Evolutionary conservation across 306 rosid genomes (phyloP), one percentile per base, ranked within the genome.

Genomic region (Trichosanthes truncata): DNA sequence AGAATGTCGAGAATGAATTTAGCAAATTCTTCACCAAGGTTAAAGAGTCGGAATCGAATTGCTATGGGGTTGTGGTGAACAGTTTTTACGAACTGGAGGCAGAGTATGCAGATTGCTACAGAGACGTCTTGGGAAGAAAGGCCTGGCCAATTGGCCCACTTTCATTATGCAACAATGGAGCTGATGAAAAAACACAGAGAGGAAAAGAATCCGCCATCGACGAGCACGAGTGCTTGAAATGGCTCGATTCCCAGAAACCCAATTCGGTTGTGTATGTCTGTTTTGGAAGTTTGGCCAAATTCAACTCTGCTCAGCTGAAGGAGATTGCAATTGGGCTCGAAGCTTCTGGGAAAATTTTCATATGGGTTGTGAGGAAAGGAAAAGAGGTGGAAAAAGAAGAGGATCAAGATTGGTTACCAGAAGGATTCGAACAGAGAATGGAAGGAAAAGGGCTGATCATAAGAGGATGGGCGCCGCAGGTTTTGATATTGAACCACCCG

Each of bases 401-500:
- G 35, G 78, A 67, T 4, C 77, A 76, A 36, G 79, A 69, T 53
- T 85, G 88, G 83, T 26, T 87, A 20, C 82, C 86, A 0, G 55
- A 83, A 72, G 84, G 82, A 25, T 81, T 75, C 66, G 88, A 85
- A 52, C 43, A 83, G 35, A 81, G 81, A 46, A 81, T 60, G 15
- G 55, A 87, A 72, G 85, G 82, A 5, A 87, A 43, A 20, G 87
- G 85, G 31, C 15, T 83, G 9, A 67, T 86, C 3, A 69, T 83
- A 15, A 83, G 79, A 82, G 82, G 85, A 1, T 84, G 89, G 84
- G 89, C 81, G 10, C 85, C 87, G 6, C 94, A 92, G 73, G 17
- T 92, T 6, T 43, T 86, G 86, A 89, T 92, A n/a, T 60, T 90
- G 74, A 92, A 89, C 17, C 92, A 89, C 31, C 72, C 2, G 2